Evolutionary conservation across 1,139 yeast species (phyloP), one percentile per base, ranked within the genome.

Genomic region (Taphrina deformans): DNA sequence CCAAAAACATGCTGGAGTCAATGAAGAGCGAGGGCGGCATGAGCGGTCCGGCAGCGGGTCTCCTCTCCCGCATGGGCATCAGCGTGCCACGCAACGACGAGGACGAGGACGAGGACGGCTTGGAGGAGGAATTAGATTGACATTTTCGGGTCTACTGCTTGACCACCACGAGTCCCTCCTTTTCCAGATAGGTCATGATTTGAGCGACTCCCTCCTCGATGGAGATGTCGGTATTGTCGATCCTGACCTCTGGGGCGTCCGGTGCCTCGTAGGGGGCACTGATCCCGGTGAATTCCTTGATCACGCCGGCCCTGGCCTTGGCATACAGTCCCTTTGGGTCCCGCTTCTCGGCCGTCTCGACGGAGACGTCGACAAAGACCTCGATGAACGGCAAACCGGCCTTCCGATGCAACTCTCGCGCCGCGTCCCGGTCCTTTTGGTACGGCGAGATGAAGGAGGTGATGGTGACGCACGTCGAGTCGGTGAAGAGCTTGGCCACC

Each of bases 181-280:
- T 81, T 67, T 78, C 78, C 72, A 92, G 83, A 75, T 89, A 91
- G 61, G 85, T 85, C 70, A 84, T 82, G 73, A 92, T 88, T 71
- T 82, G 80, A 71, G 82, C 79, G 41, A 96, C 96, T 71, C 92
- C 85, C 73, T 90, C 88, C 79, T 92, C 97, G 55, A 90, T 83
- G 31, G 88, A 78, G 66, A 81, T 79, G 72, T 86, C 82, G 74
- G 87, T 86, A 69, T 93, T 89, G 72, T 83, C 84, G 74, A 92
- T 79, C 74, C 87, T 93, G 69, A 92, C 81, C 78, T 92, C 98
- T 46, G 98, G 89, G 40, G 78, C 74, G 69, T 83, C 87, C 58
- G 98, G 98, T 1, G 89, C 95, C 79, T 92, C 98, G 75, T 92
- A 92, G 45, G 98, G 98, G 16, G 97, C 97, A 71, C 92, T 86